Evolutionary conservation across 2,329 filamentous ascomycete genomes (phyloP), one percentile per base, ranked within the genome.

Genomic region (Botrytis pseudocinerea): DNA sequence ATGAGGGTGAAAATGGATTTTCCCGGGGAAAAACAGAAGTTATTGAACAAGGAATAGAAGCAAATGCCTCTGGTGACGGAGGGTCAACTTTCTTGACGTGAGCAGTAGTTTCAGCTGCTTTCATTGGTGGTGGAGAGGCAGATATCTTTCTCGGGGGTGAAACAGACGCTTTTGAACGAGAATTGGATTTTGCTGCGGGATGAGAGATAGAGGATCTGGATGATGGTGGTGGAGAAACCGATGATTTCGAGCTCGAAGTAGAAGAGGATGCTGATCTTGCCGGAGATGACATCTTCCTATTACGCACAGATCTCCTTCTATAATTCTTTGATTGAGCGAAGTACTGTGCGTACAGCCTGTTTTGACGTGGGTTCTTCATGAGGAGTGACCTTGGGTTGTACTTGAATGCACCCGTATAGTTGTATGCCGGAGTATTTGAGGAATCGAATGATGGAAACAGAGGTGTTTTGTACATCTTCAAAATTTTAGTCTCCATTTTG

Each of bases 401-500:
- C 40, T 71, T 63, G 22, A 64, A 63, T 12, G 60, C 38, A 6
- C 48, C 60, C 22, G 38, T 40, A 32, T 28, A 57, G 40, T 54
- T 54, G 35, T 70, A 63, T 46, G 25, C 20, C 9, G 69, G 25
- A 12, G 25, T n/a, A 42, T 38, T 28, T 10, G 60, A 65, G 18
- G 69, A 28, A 42, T 71, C 59, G 10, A 71, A 65, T 22, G 46
- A 18, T 51, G 35, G 44, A 65, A 65, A 57, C 16, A 38, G 40
- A 63, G 59, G 44, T 20, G 59, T 28, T 38, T 18, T 54, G 25
- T 71, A 71, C 59, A 54, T 54, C 38, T 71, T 71, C 32, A 64
- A 20, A 40, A 65, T 18, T 42, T 71, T 71, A 46, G 69, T 65
- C 60, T 60, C 60, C 69, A 71, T 71, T n/a, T n/a, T 71, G n/a